Base-by-base conservation (phyloP, 257 asterid genomes). In the Oldenlandia corymbosa region DNA sequence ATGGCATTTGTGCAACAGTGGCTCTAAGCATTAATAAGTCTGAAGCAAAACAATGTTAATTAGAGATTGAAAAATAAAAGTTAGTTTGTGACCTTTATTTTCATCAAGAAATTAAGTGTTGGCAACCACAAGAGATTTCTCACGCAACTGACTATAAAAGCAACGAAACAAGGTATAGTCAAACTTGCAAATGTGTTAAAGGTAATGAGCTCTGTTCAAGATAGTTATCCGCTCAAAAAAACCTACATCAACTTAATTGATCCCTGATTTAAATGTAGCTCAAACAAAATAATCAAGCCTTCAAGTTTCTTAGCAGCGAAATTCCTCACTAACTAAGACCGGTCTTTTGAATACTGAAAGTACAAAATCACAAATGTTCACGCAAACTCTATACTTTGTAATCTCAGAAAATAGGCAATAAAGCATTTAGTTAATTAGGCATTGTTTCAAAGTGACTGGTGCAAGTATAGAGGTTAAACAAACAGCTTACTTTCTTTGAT, bases 1-100 rank as follows among this genome's bases (percentile, higher is more conserved):
- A 76, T 46, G 81, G 67, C 94, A 89, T 82, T 83, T 92, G 97
- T 34, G 99, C 97, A 46, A 62, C 96, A 63, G 99, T 95, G 49
- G 95, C 93, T 73, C 95, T 89, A 73, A 85, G 95, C 75, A 70
- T 76, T 81, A 89, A 70, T 17, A 49, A 85, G 76, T 84, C 99
- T 92, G 85, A 63, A 74, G 49, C 17, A 72, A 65, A 16, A 42
- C 1, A 27, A 47, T n/a, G 21, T 3, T 23, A 34, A 18, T 41
- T 48, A 36, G 39, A 58, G 12, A 50, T 39, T 63, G 16, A 16
- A 54, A 46, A 51, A 41, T 36, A 43, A 6, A 58, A 65, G 60
- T 20, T 58, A 70, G 71, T 16, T 20, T 62, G 42, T 62, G 41
- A 92, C 99, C 97, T 76, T 72, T 77, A 71, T 87, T 85, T 71